Percentiles rank a stretch among this genome's conserved stretches.
Evolutionary conservation across 2,329 filamentous ascomycete species (phyloP).

Genomic region (Apiospora rasikravindrae): DNA sequence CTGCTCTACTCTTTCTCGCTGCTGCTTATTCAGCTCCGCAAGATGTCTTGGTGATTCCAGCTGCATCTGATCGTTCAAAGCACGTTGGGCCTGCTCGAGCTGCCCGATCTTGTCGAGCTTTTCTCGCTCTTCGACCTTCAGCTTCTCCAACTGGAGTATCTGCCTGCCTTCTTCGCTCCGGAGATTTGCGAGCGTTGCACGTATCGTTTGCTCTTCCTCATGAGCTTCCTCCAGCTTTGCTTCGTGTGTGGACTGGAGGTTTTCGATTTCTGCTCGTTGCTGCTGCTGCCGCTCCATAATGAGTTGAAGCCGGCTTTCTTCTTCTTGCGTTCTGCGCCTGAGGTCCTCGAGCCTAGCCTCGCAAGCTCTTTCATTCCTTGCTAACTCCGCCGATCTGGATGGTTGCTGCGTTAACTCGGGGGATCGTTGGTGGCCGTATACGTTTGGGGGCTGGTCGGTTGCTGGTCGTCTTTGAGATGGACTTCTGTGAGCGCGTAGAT

Average conservation of each 20-base stretch:
- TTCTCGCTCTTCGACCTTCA: neutral
- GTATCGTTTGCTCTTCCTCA: neutral
- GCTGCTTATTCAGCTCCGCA: neutral
- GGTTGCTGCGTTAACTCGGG: neutral
- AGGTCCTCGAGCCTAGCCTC: neutral
- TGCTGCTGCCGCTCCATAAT: neutral
- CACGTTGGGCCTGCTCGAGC: neutral
- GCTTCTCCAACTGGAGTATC: neutral
- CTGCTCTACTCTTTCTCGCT: neutral
- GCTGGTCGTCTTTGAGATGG: neutral
- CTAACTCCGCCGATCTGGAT: neutral
- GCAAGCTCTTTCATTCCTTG: neutral
- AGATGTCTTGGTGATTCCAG: too few relatives aligned
- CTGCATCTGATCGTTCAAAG: neutral
- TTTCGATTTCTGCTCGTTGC: neutral
- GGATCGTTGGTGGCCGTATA: neutral
- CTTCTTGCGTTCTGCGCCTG: neutral
- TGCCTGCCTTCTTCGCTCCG: neutral
- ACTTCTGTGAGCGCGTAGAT: neutral
- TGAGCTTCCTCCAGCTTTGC: neutral
- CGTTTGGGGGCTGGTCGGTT: neutral
- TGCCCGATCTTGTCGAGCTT: neutral
- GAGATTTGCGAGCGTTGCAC: neutral
- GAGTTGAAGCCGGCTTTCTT: neutral
- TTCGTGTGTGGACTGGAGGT: neutral